Evolutionary conservation across 2,329 filamentous ascomycete species (phyloP).

Genomic region (Colletotrichum phormii): DNA sequence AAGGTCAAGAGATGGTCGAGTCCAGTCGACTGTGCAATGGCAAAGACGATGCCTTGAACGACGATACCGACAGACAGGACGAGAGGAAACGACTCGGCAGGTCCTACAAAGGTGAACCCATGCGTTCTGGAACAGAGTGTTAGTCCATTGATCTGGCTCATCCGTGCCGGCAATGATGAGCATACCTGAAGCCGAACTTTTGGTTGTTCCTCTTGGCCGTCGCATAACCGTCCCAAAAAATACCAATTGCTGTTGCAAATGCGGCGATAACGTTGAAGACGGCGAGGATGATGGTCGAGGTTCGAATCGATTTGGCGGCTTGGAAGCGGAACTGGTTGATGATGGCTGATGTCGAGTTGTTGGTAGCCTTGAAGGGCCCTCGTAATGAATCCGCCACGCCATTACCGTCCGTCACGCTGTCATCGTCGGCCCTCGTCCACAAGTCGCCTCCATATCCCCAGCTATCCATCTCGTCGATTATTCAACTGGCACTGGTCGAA

Average conservation of each 20-base stretch:
- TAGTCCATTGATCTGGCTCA: neutral
- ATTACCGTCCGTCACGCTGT: slow-evolving; percentile 32
- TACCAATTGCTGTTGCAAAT: slow-evolving; percentile 65
- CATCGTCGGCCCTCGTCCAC: slow-evolving; percentile 44
- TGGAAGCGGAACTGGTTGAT: slow-evolving; percentile 65
- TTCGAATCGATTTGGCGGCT: slow-evolving; percentile 68
- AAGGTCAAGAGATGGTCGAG: slow-evolving; percentile 61
- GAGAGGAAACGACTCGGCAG: slow-evolving; percentile 65
- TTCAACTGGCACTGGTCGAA: slow-evolving; percentile 37
- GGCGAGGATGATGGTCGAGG: slow-evolving; percentile 71
- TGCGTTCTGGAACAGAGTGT: slow-evolving; percentile 44
- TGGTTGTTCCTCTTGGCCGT: slow-evolving; percentile 54
- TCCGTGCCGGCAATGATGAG: neutral
- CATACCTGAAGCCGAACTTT: slow-evolving; percentile 56
- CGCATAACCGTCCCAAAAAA: slow-evolving; percentile 67
- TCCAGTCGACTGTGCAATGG: slow-evolving; percentile 66
- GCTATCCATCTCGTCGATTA: slow-evolving; percentile 38
- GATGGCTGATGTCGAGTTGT: slow-evolving; percentile 55
- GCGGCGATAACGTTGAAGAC: slow-evolving; percentile 71
- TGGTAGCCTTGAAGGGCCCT: slow-evolving; percentile 42
- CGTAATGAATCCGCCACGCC: slow-evolving; percentile 43
- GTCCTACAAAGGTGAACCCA: slow-evolving; percentile 57
- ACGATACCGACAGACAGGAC: slow-evolving; percentile 68
- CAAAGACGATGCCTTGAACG: slow-evolving; percentile 68
- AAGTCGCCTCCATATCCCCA: slow-evolving; percentile 40